Conservation (phyloP, 2,329 filamentous ascomycete species). For the Epichloe gansuensis region DNA sequence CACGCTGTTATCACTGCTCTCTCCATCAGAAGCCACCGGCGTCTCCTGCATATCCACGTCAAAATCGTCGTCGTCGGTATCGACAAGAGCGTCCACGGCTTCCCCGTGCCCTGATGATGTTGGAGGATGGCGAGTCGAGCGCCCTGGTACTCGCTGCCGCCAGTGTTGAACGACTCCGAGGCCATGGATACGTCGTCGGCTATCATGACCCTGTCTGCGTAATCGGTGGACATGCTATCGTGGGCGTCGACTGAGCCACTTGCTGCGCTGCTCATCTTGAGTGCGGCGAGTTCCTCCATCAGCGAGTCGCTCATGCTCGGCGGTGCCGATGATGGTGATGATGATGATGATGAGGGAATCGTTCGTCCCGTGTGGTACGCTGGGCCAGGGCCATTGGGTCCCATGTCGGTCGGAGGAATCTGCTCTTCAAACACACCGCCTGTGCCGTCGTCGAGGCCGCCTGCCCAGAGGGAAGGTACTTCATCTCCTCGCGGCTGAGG, state of each 20-base stretch:
- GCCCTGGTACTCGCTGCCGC: slow-evolving; percentile 20
- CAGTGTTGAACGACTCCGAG: slow-evolving; percentile 24
- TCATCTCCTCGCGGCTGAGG: slow-evolving; percentile 44
- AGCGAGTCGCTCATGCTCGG: slow-evolving; percentile 25
- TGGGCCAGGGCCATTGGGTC: slow-evolving; percentile 34
- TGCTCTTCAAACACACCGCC: slow-evolving; percentile 34
- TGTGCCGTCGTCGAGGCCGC: slow-evolving; percentile 38
- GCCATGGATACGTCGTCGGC: slow-evolving; percentile 20
- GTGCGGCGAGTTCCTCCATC: slow-evolving; percentile 21
- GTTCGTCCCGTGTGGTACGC: slow-evolving; percentile 33
- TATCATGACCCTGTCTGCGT: slow-evolving; percentile 18
- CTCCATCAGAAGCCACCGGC: slow-evolving; percentile 1
- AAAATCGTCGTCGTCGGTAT: slow-evolving; percentile 5
- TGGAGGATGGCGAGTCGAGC: slow-evolving; percentile 23
- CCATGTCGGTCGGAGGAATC: slow-evolving; percentile 31
- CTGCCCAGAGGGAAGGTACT: slow-evolving; percentile 56
- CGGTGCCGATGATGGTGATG: slow-evolving; percentile 19
- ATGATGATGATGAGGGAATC: slow-evolving; percentile 6
- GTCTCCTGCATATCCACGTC: background rate
- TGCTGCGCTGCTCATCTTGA: slow-evolving; percentile 22
- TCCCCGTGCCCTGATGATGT: slow-evolving; percentile 16
- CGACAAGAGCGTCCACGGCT: slow-evolving; percentile 14
- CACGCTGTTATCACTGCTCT: slow-evolving; percentile 8
- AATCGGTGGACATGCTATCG: slow-evolving; percentile 27
- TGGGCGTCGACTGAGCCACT: slow-evolving; percentile 27